Percentiles rank a stretch among this genome's conserved stretches.
These are phyloP conservation scores for Jatropha curcas DNA, from an alignment of 345 rosid genomes.

Conservation along the genomic window DNA sequence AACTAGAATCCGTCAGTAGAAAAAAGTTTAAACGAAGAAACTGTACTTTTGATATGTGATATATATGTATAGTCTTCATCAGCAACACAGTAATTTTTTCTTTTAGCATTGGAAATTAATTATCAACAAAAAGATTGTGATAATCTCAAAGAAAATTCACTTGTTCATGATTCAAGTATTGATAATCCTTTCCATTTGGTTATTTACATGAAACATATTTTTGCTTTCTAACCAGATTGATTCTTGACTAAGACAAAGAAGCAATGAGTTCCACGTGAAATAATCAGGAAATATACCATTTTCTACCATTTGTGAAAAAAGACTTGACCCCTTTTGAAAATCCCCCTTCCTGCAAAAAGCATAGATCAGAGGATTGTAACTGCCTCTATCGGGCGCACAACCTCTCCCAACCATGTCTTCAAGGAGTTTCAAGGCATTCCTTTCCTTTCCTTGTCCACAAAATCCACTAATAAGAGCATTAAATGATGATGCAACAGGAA, in stretches of 20 bases:
- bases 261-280: constrained; percentile 56
- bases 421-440: constrained; percentile 53
- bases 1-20: neutral
- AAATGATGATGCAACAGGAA: constrained; percentile 53
- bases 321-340: constrained; percentile 39
- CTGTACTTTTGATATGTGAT: neutral
- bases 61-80: too few species aligned
- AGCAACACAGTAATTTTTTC: too few species aligned
- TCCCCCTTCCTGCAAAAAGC: constrained; percentile 49
- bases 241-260: constrained; percentile 45
- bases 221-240: constrained; percentile 26
- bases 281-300: constrained; percentile 54
- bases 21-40: neutral
- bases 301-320: constrained; percentile 57
- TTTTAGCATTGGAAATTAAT: too few species aligned
- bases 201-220: constrained; percentile 23
- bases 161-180: constrained; percentile 18
- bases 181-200: constrained; percentile 27
- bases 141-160: too few species aligned
- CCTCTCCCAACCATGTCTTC: constrained; percentile 69
- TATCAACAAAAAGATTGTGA: too few species aligned
- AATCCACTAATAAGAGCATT: constrained; percentile 56
- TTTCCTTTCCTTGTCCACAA: constrained; percentile 57
- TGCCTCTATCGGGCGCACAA: constrained; percentile 42
- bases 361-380: constrained; percentile 48